Conservation (phyloP, 148 eudicot genomes). For the Vaccinium vitisidaea region DNA sequence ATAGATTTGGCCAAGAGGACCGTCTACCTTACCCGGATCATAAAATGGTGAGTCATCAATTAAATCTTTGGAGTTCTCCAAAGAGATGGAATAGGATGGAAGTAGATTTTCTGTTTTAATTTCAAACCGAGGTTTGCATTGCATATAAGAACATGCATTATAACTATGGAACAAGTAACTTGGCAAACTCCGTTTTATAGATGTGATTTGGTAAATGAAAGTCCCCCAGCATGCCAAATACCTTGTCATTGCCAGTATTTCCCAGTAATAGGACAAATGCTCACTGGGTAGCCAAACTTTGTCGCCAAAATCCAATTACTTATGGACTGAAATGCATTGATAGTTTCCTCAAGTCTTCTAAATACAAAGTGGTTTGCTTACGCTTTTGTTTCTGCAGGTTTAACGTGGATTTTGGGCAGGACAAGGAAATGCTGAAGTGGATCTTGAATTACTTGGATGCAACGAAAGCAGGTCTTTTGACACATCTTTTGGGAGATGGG, state of each 20-base stretch:
- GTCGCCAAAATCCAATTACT: background rate
- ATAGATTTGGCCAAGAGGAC: slow-evolving; percentile 81
- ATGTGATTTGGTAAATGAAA: background rate
- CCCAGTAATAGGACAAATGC: too few relatives aligned
- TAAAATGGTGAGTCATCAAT: slow-evolving; percentile 62
- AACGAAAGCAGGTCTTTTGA: slow-evolving; percentile 70
- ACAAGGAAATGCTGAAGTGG: slow-evolving; percentile 63
- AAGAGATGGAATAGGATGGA: background rate
- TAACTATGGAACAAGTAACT: background rate
- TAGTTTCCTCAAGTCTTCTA: background rate
- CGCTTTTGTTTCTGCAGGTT: slow-evolving; percentile 50
- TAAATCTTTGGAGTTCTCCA: background rate
- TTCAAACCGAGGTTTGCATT: background rate
- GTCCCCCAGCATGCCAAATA: too few relatives aligned
- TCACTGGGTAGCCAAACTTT: too few relatives aligned
- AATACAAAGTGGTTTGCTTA: background rate
- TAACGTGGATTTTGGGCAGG: slow-evolving; percentile 72
- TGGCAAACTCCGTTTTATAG: background rate
- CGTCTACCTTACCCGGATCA: slow-evolving; percentile 52
- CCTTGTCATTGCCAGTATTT: too few relatives aligned
- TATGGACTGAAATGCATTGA: background rate
- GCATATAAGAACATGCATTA: background rate
- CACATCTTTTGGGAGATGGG: slow-evolving; percentile 79
- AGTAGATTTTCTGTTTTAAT: background rate
- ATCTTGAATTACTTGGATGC: slow-evolving; percentile 71